Conservation (phyloP, 305 asterid genomes). For the Plantago coronopus region DNA sequence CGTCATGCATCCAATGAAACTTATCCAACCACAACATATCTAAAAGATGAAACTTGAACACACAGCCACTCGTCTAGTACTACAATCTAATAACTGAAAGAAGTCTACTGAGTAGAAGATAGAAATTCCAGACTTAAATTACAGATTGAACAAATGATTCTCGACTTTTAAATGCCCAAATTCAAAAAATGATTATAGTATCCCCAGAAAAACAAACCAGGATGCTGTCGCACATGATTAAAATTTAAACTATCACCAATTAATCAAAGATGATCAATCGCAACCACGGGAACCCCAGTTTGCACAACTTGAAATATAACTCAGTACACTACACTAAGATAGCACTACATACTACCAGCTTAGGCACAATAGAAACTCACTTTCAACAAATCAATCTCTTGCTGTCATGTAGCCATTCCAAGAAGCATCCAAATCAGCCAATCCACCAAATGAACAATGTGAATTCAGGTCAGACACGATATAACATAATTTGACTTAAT, state of each 20-base stretch:
- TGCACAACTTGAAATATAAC: not conserved
- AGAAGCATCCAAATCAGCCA: slow-evolving; percentile 13
- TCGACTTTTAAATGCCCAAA: slow-evolving; percentile 3
- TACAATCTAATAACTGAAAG: not conserved
- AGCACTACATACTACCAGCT: not conserved
- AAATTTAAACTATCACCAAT: not conserved
- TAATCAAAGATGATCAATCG: not conserved
- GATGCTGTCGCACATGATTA: not conserved
- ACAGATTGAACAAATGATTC: slow-evolving; percentile 2
- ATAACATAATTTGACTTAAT: not conserved
- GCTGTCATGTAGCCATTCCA: slow-evolving; percentile 37
- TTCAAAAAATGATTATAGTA: slow-evolving; percentile 1
- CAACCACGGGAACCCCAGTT: not conserved
- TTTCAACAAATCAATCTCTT: slow-evolving; percentile 75
- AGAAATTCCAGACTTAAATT: no score
- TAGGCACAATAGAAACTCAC: slow-evolving; percentile 26
- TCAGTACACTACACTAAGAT: not conserved
- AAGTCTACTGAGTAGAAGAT: no score
- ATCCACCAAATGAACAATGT: not conserved
- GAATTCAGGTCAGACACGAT: not conserved
- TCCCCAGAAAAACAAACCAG: not conserved
- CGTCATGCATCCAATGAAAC: slow-evolving; percentile 8
- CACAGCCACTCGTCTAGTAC: not conserved
- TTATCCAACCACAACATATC: no score
- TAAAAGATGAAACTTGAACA: no score